Percentiles rank a stretch among this genome's conserved stretches.
These are phyloP conservation scores for Choricystis sp. DNA, from an alignment of 139 green algal species.

Conservation along the genomic window DNA sequence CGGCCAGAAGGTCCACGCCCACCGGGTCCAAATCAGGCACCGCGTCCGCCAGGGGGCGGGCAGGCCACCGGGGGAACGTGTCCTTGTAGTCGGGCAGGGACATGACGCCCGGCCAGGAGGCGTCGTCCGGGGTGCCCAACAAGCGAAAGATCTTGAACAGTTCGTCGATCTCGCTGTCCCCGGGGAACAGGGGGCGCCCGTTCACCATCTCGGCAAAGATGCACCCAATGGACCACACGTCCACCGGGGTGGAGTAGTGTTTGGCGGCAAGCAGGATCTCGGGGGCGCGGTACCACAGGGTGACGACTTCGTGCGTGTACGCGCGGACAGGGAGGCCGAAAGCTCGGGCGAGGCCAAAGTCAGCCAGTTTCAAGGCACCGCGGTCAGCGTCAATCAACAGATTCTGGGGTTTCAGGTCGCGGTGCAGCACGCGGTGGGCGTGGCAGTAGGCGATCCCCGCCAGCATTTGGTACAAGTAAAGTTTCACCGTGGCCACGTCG, in stretches of 20 bases:
- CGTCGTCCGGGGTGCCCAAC: constrained; percentile 39
- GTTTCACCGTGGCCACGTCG: constrained; percentile 24
- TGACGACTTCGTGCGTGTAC: constrained; percentile 98
- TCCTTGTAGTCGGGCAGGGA: constrained; percentile 60
- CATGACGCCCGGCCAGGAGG: constrained; percentile 28
- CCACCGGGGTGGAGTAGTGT: constrained; percentile 88
- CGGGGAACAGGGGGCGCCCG: constrained; percentile 67
- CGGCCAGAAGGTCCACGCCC: constrained; percentile 51
- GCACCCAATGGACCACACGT: constrained; percentile 94
- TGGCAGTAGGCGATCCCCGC: constrained; percentile 84
- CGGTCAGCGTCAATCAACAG: constrained; percentile 73
- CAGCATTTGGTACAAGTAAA: constrained; percentile 93
- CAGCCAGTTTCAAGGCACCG: constrained; percentile 90
- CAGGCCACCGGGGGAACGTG: constrained; percentile 14
- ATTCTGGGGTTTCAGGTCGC: constrained; percentile 97
- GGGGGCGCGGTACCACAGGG: constrained; percentile 91
- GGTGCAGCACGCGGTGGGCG: constrained; percentile 74
- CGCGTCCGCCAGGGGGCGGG: constrained; percentile 17
- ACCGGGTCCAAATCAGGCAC: constrained; percentile 40
- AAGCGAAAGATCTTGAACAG: constrained; percentile 52
- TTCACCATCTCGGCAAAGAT: constrained; percentile 91
- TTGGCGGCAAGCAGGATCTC: constrained; percentile 92
- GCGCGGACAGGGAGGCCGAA: constrained; percentile 90
- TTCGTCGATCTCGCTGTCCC: constrained; percentile 66
- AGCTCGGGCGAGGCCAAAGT: constrained; percentile 88